Percentiles rank a stretch among this genome's conserved stretches.
phyloP scores from a whole-genome alignment of 352 stramenopile species.

The Hyaloperonospora brassicae region DNA sequence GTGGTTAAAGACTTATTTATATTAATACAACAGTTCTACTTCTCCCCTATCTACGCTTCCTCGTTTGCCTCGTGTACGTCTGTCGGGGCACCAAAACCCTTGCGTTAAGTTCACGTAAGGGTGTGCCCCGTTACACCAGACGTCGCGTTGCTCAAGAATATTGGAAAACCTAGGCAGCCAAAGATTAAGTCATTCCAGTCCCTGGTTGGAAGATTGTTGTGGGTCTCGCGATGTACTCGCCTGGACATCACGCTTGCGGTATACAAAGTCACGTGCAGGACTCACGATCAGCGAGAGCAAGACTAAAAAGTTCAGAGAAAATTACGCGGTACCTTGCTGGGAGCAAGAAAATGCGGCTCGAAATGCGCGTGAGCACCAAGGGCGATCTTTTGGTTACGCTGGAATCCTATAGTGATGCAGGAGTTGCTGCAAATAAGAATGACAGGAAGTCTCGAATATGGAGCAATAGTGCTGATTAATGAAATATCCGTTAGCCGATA shows the following conservation, averaged over 20 bases:
- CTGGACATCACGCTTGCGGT: conserved; percentile 23
- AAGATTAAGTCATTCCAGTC: not conserved
- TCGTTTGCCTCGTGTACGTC: too few relatives aligned
- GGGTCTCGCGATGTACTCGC: conserved; percentile 11
- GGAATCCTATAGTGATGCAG: not conserved
- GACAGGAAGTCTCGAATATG: not conserved
- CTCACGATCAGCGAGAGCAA: conserved; percentile 1
- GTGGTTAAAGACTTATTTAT: too few relatives aligned
- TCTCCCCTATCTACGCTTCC: too few relatives aligned
- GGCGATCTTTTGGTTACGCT: not conserved
- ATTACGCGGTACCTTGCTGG: too few relatives aligned
- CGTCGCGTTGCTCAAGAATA: not conserved
- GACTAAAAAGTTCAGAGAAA: conserved; percentile 12
- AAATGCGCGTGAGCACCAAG: not conserved
- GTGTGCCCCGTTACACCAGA: too few relatives aligned
- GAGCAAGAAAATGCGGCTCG: too few relatives aligned
- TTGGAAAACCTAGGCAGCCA: not conserved
- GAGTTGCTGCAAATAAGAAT: too few relatives aligned
- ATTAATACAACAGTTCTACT: too few relatives aligned
- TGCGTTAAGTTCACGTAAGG: too few relatives aligned
- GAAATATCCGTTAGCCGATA: not conserved
- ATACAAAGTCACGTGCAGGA: conserved; percentile 7
- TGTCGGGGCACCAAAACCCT: too few relatives aligned
- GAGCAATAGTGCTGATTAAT: not conserved
- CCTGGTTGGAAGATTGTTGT: not conserved